Evolutionary conservation across 164 flowering plant genomes (phyloP).

Genomic region (Nelumbo lutea): DNA sequence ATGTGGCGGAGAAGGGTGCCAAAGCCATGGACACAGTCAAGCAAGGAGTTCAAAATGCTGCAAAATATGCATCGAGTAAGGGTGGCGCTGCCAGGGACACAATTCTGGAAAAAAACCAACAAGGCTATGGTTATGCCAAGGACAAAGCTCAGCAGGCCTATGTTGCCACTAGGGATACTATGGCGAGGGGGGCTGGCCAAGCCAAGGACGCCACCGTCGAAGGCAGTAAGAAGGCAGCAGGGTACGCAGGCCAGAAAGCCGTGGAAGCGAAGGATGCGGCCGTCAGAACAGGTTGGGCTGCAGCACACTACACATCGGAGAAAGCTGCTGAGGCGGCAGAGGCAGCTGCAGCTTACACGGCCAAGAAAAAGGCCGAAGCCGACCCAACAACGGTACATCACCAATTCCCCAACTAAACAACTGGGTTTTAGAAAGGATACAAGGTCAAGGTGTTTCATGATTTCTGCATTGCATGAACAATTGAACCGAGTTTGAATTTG

Average conservation of each 20-base stretch:
- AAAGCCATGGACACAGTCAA: slow-evolving; percentile 24
- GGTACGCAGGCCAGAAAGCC: slow-evolving; percentile 10
- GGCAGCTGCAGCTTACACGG: slow-evolving; percentile 20
- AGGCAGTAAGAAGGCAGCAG: background rate
- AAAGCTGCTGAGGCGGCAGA: slow-evolving; percentile 22
- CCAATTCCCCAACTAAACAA: too few relatives aligned
- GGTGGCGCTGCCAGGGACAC: slow-evolving; percentile 19
- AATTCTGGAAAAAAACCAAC: slow-evolving; percentile 20
- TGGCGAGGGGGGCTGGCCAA: slow-evolving; percentile 18
- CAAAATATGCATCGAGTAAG: slow-evolving; percentile 19
- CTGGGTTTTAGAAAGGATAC: slow-evolving; percentile 12
- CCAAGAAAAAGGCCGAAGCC: slow-evolving; percentile 39
- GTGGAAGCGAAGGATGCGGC: slow-evolving; percentile 10
- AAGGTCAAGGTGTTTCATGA: slow-evolving; percentile 26
- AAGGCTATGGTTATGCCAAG: background rate
- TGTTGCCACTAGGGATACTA: slow-evolving; percentile 19
- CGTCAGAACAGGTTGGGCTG: slow-evolving; percentile 21
- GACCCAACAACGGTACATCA: too few relatives aligned
- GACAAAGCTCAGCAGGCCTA: too few relatives aligned
- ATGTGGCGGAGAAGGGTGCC: slow-evolving; percentile 16
- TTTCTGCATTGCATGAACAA: too few relatives aligned
- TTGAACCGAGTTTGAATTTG: too few relatives aligned
- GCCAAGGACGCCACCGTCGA: background rate
- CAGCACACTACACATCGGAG: slow-evolving; percentile 14
- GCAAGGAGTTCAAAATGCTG: slow-evolving; percentile 10